Percentiles rank a stretch among this genome's conserved stretches.
Conservation (phyloP, 306 rosid species). For the Styphnolobium japonicum region DNA sequence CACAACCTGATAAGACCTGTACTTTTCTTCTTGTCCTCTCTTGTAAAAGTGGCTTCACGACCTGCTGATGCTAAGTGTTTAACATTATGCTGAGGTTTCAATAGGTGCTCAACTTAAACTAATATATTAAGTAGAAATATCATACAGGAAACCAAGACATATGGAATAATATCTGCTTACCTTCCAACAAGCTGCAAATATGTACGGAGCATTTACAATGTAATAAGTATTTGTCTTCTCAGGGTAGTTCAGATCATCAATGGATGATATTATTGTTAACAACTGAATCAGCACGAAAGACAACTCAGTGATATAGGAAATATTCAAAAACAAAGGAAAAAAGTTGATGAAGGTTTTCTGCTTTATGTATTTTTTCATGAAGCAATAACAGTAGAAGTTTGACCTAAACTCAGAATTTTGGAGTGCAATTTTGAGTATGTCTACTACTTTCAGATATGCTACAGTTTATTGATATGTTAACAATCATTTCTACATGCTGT, state of each 20-base stretch:
- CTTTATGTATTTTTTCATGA: neutral
- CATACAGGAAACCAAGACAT: conserved; percentile 1
- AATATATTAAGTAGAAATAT: neutral
- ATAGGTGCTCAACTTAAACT: conserved; percentile 5
- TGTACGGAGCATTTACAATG: conserved; percentile 80
- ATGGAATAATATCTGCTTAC: conserved; percentile 40
- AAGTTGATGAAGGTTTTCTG: neutral
- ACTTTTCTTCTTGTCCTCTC: conserved; percentile 89
- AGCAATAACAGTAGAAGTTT: neutral
- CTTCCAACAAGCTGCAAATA: conserved; percentile 98
- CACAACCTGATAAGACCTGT: conserved; percentile 81
- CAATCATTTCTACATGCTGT: neutral
- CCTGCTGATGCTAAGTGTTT: conserved; percentile 45
- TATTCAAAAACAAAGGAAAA: neutral
- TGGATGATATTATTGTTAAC: conserved; percentile 72
- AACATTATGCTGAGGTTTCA: neutral
- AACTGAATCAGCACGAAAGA: conserved; percentile 56
- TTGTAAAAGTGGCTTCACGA: conserved; percentile 95
- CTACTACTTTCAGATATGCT: neutral
- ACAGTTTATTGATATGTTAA: neutral
- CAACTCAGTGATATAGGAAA: neutral
- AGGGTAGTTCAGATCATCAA: conserved; percentile 96
- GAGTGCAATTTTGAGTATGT: neutral
- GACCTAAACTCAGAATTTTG: neutral
- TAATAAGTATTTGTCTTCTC: conserved; percentile 89